These are phyloP conservation scores for Breynia disticha DNA, from an alignment of 441 rosid species.

Conservation along the genomic window DNA sequence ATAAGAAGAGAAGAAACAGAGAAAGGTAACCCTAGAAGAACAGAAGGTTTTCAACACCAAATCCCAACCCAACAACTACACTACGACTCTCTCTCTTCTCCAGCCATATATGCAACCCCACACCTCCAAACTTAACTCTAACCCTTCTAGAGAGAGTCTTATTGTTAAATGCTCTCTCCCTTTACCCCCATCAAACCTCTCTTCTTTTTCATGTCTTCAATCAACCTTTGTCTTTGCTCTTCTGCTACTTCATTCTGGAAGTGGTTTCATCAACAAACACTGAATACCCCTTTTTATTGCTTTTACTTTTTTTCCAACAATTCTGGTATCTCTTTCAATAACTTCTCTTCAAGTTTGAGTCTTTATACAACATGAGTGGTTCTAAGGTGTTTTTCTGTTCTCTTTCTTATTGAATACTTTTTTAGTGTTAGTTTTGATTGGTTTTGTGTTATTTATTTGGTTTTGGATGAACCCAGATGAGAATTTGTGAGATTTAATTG, in stretches of 20 bases:
- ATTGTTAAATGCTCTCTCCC: constrained; percentile 48
- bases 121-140: constrained; percentile 3
- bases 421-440: not conserved
- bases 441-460: too few species aligned
- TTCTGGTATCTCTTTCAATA: not conserved
- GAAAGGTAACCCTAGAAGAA: too few species aligned
- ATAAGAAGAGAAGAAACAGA: too few species aligned
- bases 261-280: constrained; percentile 33
- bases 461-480: too few species aligned
- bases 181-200: constrained; percentile 14
- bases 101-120: constrained; percentile 25
- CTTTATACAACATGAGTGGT: constrained; percentile 49
- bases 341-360: constrained; percentile 3
- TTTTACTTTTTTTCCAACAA: constrained; percentile 13
- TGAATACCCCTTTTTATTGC: constrained; percentile 21
- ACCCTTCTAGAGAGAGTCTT: constrained; percentile 34
- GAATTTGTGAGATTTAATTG: not conserved
- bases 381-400: constrained; percentile 34
- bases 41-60: too few species aligned
- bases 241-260: constrained; percentile 32
- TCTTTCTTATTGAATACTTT: too few species aligned
- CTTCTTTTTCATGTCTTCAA: constrained; percentile 68
- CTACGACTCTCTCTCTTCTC: not conserved
- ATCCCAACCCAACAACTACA: not conserved
- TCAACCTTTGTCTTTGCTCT: constrained; percentile 28